Evolutionary conservation across 768 basidiomycete species (phyloP).

Genomic region (Boletus vermiculosoides): DNA sequence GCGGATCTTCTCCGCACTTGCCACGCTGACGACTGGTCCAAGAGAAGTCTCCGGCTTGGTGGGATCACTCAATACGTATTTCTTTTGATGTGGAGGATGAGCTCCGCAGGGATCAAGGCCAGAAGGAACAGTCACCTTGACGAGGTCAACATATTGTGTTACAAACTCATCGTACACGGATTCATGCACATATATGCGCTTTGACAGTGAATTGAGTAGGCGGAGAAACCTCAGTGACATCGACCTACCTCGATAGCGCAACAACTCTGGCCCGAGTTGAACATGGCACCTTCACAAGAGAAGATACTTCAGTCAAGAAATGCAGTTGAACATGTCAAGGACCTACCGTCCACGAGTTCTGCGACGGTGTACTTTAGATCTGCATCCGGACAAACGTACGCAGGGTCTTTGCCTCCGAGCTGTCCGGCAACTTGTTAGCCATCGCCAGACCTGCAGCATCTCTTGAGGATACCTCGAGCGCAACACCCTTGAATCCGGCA

Average conservation of each 20-base stretch:
- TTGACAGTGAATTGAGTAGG: background rate
- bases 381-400: conserved; percentile 88
- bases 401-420: conserved; percentile 98
- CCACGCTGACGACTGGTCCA: conserved; percentile 90
- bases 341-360: conserved; percentile 86
- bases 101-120: background rate
- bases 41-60: conserved; percentile 70
- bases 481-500: conserved; percentile 80
- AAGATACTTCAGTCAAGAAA: background rate
- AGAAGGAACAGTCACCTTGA: conserved; percentile 49
- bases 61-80: conserved; percentile 86
- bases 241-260: conserved; percentile 79
- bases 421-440: conserved; percentile 33
- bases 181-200: conserved; percentile 95
- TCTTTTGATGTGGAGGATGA: conserved; percentile 37
- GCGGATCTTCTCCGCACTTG: conserved; percentile 80
- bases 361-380: conserved; percentile 78
- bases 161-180: conserved; percentile 80
- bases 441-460: background rate
- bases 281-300: conserved; percentile 68
- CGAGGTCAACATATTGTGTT: conserved; percentile 62
- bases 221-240: background rate
- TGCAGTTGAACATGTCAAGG: background rate
- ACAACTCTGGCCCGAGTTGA: conserved; percentile 98
- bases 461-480: conserved; percentile 59